Conservation (phyloP, 1,139 yeast genomes). For the Nakaseomyces delphensis region DNA sequence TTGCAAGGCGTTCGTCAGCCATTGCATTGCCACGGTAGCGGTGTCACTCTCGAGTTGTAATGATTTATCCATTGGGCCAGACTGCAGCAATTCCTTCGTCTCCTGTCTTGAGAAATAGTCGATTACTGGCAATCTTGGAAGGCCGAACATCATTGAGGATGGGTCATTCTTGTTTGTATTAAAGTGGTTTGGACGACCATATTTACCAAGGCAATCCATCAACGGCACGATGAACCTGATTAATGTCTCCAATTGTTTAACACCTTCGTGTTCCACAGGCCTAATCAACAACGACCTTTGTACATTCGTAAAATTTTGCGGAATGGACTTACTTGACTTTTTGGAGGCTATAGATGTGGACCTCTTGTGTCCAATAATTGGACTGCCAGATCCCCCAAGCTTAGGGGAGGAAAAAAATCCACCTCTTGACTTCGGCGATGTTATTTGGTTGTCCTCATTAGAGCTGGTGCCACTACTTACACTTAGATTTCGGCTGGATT, state of each 20-base stretch:
- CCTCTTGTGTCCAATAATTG: slow-evolving; percentile 7
- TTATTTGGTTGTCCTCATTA: slow-evolving; percentile 1
- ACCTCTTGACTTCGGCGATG: slow-evolving; percentile 7
- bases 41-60: slow-evolving; percentile 6
- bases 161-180: slow-evolving; percentile 18
- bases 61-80: not conserved
- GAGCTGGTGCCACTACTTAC: slow-evolving; percentile 6
- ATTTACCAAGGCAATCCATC: slow-evolving; percentile 23
- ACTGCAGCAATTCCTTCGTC: slow-evolving; percentile 6
- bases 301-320: slow-evolving; percentile 10
- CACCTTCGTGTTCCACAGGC: slow-evolving; percentile 28
- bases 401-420: slow-evolving; percentile 8
- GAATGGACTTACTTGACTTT: slow-evolving; percentile 8
- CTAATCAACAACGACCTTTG: slow-evolving; percentile 22
- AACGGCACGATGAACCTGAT: slow-evolving; percentile 26
- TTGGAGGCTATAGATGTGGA: slow-evolving; percentile 8
- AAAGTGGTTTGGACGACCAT: slow-evolving; percentile 29
- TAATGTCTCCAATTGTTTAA: slow-evolving; percentile 25
- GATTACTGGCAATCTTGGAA: slow-evolving; percentile 25
- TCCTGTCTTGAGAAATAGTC: slow-evolving; percentile 22
- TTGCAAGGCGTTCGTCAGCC: not conserved
- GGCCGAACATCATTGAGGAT: slow-evolving; percentile 25
- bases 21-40: slow-evolving; percentile 4
- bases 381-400: slow-evolving; percentile 1
- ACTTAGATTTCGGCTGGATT: slow-evolving; percentile 1